These are phyloP conservation scores for Dryadomyces quercivorus DNA, from an alignment of 2,329 filamentous ascomycete genomes.

Conservation along the genomic window DNA sequence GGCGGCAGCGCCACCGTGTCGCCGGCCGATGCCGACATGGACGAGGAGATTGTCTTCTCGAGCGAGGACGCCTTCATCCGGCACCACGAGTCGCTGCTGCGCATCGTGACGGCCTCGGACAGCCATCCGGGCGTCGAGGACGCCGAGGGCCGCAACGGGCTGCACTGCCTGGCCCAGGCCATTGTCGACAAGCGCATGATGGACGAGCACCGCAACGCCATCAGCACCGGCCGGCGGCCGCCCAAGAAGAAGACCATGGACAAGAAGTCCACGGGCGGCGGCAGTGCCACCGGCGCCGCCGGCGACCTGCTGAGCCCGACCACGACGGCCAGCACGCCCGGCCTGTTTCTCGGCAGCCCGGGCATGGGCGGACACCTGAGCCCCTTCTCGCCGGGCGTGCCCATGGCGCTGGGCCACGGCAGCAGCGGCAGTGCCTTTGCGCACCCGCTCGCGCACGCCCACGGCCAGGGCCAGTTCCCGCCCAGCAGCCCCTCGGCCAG, in stretches of 20 bases:
- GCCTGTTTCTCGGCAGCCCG: slow-evolving; percentile 7
- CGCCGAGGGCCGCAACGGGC: slow-evolving; percentile 37
- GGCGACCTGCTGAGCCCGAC: background rate
- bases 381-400: background rate
- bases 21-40: background rate
- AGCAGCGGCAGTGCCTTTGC: background rate
- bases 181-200: slow-evolving; percentile 28
- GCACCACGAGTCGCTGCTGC: slow-evolving; percentile 24
- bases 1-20: background rate
- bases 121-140: slow-evolving; percentile 25
- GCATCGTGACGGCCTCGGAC: slow-evolving; percentile 22
- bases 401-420: background rate
- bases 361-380: slow-evolving; percentile 1
- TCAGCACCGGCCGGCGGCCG: slow-evolving; percentile 14
- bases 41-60: slow-evolving; percentile 6
- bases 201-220: slow-evolving; percentile 21
- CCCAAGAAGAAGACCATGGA: slow-evolving; percentile 27
- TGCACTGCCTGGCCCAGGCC: slow-evolving; percentile 46
- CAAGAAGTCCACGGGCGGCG: slow-evolving; percentile 13
- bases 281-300: background rate
- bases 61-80: slow-evolving; percentile 16
- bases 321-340: background rate
- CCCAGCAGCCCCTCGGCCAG: slow-evolving; percentile 1
- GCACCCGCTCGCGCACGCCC: background rate
- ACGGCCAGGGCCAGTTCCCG: too few species aligned